These are phyloP conservation scores for Sporobolomyces roseus DNA, from an alignment of 768 basidiomycete species.

Conservation along the genomic window DNA sequence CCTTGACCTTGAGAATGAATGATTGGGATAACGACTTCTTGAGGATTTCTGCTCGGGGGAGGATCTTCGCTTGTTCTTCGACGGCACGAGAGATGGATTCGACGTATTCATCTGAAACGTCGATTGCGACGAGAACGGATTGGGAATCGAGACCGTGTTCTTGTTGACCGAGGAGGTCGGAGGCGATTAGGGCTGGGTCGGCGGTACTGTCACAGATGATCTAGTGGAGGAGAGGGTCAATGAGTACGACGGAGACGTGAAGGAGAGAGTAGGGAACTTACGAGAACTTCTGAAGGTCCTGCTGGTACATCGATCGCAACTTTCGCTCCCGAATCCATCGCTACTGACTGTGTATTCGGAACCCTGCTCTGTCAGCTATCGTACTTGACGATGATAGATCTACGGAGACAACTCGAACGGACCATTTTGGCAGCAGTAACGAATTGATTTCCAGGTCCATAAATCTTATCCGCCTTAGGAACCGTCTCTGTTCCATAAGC, in stretches of 20 bases:
- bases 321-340: slow-evolving; percentile 93
- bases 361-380: too few relatives aligned
- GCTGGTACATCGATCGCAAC: slow-evolving; percentile 99
- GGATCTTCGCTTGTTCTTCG: slow-evolving; percentile 77
- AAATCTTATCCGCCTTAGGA: slow-evolving; percentile 98
- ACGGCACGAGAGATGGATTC: slow-evolving; percentile 58
- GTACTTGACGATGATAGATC: too few relatives aligned
- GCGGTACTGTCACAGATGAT: slow-evolving; percentile 88
- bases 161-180: slow-evolving; percentile 93
- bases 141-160: slow-evolving; percentile 98
- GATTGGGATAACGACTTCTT: slow-evolving; percentile 84
- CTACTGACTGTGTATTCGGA: slow-evolving; percentile 69
- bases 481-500: slow-evolving; percentile 94
- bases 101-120: slow-evolving; percentile 58
- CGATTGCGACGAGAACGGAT: slow-evolving; percentile 82
- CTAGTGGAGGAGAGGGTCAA: slow-evolving; percentile 53
- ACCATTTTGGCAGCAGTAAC: slow-evolving; percentile 98
- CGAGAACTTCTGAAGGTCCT: slow-evolving; percentile 94
- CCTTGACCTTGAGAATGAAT: slow-evolving; percentile 70
- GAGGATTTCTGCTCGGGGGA: slow-evolving; percentile 84
- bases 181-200: slow-evolving; percentile 85
- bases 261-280: slow-evolving; percentile 53
- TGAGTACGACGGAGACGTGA: slow-evolving; percentile 28
- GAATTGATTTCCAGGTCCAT: slow-evolving; percentile 99
- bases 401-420: background rate